Evolutionary conservation across 2,329 filamentous ascomycete species (phyloP).

Genomic region (Microcyclospora tardicrescens): DNA sequence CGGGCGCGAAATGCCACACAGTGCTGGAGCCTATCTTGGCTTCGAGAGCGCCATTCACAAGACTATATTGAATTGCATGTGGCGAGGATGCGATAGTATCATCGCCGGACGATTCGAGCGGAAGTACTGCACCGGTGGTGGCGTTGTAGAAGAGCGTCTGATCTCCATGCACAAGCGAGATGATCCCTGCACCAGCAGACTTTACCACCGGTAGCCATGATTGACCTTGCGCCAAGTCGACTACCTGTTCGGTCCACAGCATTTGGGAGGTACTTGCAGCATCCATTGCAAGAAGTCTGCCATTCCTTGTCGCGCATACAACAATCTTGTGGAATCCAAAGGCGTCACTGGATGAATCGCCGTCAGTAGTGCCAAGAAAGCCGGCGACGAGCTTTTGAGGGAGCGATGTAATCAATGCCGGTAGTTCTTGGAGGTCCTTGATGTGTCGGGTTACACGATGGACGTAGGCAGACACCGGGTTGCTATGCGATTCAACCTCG

Average conservation of each 20-base stretch:
- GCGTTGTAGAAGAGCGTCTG: constrained; percentile 29
- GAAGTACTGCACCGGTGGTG: constrained; percentile 15
- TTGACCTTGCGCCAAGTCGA: constrained; percentile 42
- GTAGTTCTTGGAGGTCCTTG: constrained; percentile 63
- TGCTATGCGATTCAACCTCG: constrained; percentile 75
- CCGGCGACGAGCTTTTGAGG: constrained; percentile 53
- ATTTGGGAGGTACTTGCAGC: constrained; percentile 60
- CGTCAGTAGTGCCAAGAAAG: constrained; percentile 26
- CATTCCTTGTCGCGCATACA: constrained; percentile 65
- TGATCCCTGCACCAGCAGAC: constrained; percentile 27
- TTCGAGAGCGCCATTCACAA: constrained; percentile 14
- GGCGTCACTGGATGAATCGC: constrained; percentile 49
- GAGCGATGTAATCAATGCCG: constrained; percentile 56
- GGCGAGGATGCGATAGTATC: not conserved
- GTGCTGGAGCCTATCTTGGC: constrained; percentile 10
- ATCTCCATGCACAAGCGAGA: constrained; percentile 8
- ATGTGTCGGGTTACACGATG: constrained; percentile 76
- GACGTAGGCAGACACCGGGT: constrained; percentile 66
- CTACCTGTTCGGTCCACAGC: constrained; percentile 59
- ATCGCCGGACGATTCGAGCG: constrained; percentile 3
- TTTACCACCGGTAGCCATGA: constrained; percentile 36
- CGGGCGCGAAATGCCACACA: constrained; percentile 61
- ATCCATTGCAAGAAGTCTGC: constrained; percentile 69
- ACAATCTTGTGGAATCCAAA: constrained; percentile 86
- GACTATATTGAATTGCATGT: constrained; percentile 13